Percentiles rank a stretch among this genome's conserved stretches.
phyloP scores from a whole-genome alignment of 2,329 filamentous ascomycete genomes.

The Claviceps fusiformis region DNA sequence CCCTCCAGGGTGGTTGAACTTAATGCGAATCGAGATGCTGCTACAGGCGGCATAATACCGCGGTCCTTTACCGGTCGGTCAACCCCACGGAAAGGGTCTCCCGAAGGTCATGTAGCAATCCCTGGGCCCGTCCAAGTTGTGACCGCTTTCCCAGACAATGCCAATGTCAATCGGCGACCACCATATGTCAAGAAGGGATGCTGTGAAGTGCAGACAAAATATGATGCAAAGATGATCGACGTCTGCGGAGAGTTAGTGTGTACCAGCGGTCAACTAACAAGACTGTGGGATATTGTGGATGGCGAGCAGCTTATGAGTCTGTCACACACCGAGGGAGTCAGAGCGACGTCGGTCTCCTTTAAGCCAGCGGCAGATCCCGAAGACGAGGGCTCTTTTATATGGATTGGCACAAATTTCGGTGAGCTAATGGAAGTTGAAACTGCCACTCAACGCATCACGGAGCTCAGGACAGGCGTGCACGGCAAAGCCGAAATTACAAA shows the following conservation, averaged over 20 bases:
- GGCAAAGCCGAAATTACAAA: conserved; percentile 66
- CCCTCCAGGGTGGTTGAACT: conserved; percentile 24
- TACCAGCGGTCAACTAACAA: conserved; percentile 73
- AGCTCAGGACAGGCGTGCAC: conserved; percentile 59
- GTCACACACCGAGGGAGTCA: conserved; percentile 72
- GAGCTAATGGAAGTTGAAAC: conserved; percentile 87
- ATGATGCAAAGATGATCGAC: conserved; percentile 76
- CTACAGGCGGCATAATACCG: not conserved
- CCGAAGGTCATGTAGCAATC: conserved; percentile 13
- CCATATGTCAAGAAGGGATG: conserved; percentile 60
- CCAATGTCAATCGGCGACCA: conserved; percentile 70
- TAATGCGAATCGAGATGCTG: conserved; percentile 12
- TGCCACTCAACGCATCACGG: conserved; percentile 53
- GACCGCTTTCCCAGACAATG: conserved; percentile 69
- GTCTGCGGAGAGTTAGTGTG: conserved; percentile 80
- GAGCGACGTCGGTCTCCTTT: conserved; percentile 69
- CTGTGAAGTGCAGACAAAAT: conserved; percentile 69
- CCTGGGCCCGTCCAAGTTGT: conserved; percentile 34
- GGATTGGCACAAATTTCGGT: conserved; percentile 81
- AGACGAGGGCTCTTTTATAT: conserved; percentile 68
- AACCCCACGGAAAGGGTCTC: not conserved
- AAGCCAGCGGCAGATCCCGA: conserved; percentile 67
- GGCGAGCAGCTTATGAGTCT: conserved; percentile 72
- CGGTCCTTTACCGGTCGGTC: conserved; percentile 8
- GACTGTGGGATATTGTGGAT: conserved; percentile 74